A percentile compares a stretch with the other conserved stretches of the same genome.
These are phyloP conservation scores for Pilatotrama ljubarskyi DNA, from an alignment of 768 basidiomycete genomes.

Conservation along the genomic window DNA sequence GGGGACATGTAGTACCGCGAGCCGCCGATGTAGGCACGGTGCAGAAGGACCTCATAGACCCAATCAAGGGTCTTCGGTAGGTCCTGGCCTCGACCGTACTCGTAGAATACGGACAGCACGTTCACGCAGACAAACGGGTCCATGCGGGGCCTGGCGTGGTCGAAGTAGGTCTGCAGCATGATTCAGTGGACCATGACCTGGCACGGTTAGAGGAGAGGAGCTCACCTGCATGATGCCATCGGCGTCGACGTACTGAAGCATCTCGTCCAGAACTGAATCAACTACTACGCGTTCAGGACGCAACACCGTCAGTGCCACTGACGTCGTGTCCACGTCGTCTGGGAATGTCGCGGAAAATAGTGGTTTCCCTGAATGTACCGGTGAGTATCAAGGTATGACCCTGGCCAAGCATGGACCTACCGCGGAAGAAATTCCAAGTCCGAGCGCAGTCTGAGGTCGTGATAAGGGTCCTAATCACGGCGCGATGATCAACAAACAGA, in stretches of 20 bases:
- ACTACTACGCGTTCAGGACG: conserved; percentile 34
- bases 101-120: conserved; percentile 49
- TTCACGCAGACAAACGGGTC: conserved; percentile 58
- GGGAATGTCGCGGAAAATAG: conserved; percentile 39
- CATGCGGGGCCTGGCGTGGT: conserved; percentile 48
- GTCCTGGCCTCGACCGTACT: conserved; percentile 47
- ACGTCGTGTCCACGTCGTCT: conserved; percentile 59
- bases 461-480: conserved; percentile 42
- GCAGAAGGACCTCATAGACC: conserved; percentile 48
- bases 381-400: neutral
- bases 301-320: conserved; percentile 49
- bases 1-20: conserved; percentile 55
- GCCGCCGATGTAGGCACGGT: conserved; percentile 55
- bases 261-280: conserved; percentile 54
- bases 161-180: conserved; percentile 49
- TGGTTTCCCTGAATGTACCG: conserved; percentile 9
- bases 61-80: conserved; percentile 47
- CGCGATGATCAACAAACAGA: conserved; percentile 4
- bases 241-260: conserved; percentile 48
- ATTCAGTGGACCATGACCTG: neutral
- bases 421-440: conserved; percentile 60
- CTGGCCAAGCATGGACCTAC: conserved; percentile 17
- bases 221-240: conserved; percentile 47
- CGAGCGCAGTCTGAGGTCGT: conserved; percentile 35
- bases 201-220: neutral